Evolutionary conservation across 2,329 filamentous ascomycete genomes (phyloP).

Genomic region (Aciculosporium take): DNA sequence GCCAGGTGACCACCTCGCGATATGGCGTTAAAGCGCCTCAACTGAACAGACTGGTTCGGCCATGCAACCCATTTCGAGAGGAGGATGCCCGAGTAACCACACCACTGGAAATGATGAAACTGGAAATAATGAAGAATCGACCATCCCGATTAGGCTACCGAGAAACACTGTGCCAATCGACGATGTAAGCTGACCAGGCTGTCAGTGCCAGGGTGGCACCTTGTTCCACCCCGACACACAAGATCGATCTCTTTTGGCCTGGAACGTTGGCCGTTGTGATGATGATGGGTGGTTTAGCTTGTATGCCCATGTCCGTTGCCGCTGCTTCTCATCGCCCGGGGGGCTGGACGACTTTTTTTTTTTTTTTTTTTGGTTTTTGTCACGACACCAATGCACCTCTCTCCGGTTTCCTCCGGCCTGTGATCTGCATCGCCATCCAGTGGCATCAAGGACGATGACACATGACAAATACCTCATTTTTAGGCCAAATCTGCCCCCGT

Average conservation of each 20-base stretch:
- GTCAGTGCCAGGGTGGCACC: not conserved
- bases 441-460: not conserved
- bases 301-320: not conserved
- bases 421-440: not conserved
- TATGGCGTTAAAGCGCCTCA: constrained; percentile 3
- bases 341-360: no score
- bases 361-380: no score
- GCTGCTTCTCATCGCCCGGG: not conserved
- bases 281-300: not conserved
- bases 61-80: constrained; percentile 3
- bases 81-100: constrained; percentile 3
- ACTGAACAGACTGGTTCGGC: constrained; percentile 4
- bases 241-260: not conserved
- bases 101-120: constrained; percentile 4
- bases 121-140: constrained; percentile 4
- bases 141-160: constrained; percentile 2
- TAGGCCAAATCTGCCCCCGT: not conserved
- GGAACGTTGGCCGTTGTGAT: no score
- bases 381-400: not conserved
- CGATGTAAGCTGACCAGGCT: not conserved
- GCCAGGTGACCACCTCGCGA: no score
- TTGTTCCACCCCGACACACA: not conserved
- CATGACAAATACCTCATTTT: not conserved
- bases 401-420: no score
- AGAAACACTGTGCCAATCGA: constrained; percentile 5